These are phyloP conservation scores for Blastomyces percursus DNA, from an alignment of 2,329 filamentous ascomycete species.

Conservation along the genomic window DNA sequence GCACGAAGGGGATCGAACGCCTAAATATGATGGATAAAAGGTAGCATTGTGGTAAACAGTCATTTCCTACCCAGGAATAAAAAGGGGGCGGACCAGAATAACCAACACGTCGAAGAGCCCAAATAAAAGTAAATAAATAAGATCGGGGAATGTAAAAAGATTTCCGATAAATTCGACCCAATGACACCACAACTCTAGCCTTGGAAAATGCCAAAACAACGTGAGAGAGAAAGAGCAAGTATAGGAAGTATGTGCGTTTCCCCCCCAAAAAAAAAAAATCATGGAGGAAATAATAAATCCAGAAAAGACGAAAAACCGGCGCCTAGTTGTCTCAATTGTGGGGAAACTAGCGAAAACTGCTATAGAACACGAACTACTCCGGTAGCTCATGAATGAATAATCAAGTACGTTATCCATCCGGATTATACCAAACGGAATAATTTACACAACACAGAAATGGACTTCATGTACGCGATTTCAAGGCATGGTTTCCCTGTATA, in stretches of 20 bases:
- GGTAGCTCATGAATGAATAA: background rate
- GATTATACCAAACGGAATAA: background rate
- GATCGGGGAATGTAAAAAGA: background rate
- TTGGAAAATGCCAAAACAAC: background rate
- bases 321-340: background rate
- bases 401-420: background rate
- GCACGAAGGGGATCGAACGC: background rate
- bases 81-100: background rate
- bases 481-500: background rate
- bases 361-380: background rate
- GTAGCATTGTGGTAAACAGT: background rate
- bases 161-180: conserved; percentile 1
- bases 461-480: conserved; percentile 2
- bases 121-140: background rate
- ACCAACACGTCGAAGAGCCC: background rate
- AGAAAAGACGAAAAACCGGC: background rate
- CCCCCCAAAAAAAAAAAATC: background rate
- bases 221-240: background rate
- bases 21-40: background rate
- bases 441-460: background rate
- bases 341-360: background rate
- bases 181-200: conserved; percentile 5
- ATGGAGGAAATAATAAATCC: background rate
- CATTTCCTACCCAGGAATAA: background rate
- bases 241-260: background rate